Percentiles rank a stretch among this genome's conserved stretches.
These are phyloP conservation scores for Rhizopogon vulgaris DNA, from an alignment of 768 basidiomycete genomes.

Conservation along the genomic window DNA sequence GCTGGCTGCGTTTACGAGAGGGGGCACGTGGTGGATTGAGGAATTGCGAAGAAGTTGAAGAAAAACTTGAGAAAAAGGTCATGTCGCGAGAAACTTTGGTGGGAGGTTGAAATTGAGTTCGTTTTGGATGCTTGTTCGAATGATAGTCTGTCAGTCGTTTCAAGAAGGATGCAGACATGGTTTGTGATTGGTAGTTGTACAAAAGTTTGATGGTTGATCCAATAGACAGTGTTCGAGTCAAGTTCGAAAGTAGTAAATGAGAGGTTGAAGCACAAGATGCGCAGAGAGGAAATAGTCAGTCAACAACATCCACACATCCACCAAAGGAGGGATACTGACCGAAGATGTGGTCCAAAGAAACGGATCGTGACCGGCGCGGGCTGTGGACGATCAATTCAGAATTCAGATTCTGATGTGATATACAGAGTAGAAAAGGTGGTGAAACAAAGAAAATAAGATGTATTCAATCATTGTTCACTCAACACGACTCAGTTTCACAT, in stretches of 20 bases:
- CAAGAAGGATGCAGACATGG: conserved; percentile 30
- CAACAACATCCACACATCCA: conserved; percentile 2
- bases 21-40: conserved; percentile 34
- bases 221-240: conserved; percentile 13
- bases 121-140: conserved; percentile 43
- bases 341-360: conserved; percentile 12
- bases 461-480: conserved; percentile 17
- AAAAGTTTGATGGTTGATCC: conserved; percentile 15
- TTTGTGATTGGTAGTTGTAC: conserved; percentile 11
- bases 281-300: conserved; percentile 9
- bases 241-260: conserved; percentile 1
- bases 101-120: conserved; percentile 24
- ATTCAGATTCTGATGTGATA: conserved; percentile 1
- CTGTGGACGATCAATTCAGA: conserved; percentile 20
- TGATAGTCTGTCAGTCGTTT: conserved; percentile 34
- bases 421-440: conserved; percentile 11
- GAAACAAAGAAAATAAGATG: conserved; percentile 6
- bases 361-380: conserved; percentile 17
- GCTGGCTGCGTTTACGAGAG: conserved; percentile 44
- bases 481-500: conserved; percentile 10
- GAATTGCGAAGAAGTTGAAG: conserved; percentile 39
- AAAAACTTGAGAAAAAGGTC: conserved; percentile 44
- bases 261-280: neutral
- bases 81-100: conserved; percentile 35
- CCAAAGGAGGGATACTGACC: conserved; percentile 19